Percentiles rank a stretch among this genome's conserved stretches.
phyloP scores from a whole-genome alignment of 306 rosid species.

The Fragaria vesca region DNA sequence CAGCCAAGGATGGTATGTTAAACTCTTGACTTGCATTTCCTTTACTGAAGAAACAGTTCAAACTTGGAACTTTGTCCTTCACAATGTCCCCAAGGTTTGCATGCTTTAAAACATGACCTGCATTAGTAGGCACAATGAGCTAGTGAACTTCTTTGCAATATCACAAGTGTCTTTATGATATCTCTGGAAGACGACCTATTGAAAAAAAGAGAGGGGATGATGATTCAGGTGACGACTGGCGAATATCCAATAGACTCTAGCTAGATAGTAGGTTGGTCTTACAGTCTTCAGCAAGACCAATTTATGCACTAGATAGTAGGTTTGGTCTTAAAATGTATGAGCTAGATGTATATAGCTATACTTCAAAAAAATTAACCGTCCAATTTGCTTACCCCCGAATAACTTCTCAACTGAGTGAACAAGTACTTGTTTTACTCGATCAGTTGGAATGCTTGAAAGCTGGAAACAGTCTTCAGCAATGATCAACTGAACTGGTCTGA shows the following conservation, averaged over 20 bases:
- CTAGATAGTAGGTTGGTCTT: background rate
- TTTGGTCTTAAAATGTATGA: background rate
- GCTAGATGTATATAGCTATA: background rate
- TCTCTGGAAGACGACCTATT: background rate
- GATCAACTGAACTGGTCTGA: constrained; percentile 51
- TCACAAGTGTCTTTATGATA: background rate
- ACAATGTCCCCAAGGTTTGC: constrained; percentile 66
- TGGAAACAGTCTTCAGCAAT: constrained; percentile 84
- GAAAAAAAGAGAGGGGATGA: background rate
- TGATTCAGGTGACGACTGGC: background rate
- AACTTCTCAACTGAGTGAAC: constrained; percentile 52
- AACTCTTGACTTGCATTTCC: constrained; percentile 43
- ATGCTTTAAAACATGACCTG: constrained; percentile 64
- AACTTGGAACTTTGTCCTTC: constrained; percentile 61
- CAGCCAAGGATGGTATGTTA: constrained; percentile 74
- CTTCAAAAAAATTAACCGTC: constrained; percentile 3
- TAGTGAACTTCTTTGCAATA: background rate
- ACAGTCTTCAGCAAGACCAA: too few species aligned
- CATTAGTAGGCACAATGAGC: constrained; percentile 17
- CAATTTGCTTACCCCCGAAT: constrained; percentile 60
- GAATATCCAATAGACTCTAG: background rate
- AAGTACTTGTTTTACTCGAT: constrained; percentile 35
- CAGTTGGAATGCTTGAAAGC: constrained; percentile 62
- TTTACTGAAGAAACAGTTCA: constrained; percentile 52
- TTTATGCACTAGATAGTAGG: background rate